Evolutionary conservation across 192 early-diverging fungal genomes (phyloP).

Genomic region (Podila minutissima): DNA sequence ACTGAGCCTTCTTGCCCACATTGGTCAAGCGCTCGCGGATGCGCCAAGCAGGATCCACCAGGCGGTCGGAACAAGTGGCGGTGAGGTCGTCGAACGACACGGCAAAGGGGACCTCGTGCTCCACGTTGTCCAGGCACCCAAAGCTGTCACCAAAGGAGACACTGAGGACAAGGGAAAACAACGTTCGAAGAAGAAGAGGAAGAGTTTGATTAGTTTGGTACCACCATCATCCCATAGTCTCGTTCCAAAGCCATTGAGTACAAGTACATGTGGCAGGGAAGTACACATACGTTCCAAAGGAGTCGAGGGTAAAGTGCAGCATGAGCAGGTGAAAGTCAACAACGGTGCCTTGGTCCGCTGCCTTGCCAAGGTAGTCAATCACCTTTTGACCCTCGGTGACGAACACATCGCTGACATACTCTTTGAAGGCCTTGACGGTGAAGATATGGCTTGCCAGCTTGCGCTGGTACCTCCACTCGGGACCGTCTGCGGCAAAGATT

Average conservation of each 20-base stretch:
- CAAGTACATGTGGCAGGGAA: background rate
- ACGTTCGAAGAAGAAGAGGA: no score
- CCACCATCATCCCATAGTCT: no score
- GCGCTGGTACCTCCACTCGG: constrained; percentile 27
- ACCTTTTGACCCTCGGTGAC: constrained; percentile 14
- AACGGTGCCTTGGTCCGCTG: constrained; percentile 20
- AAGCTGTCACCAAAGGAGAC: constrained; percentile 43
- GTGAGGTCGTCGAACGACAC: constrained; percentile 61
- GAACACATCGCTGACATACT: constrained; percentile 33
- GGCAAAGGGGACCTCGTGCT: constrained; percentile 51
- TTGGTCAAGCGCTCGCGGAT: constrained; percentile 36
- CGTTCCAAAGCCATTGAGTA: background rate
- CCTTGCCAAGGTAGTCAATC: constrained; percentile 17
- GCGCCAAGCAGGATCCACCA: constrained; percentile 40
- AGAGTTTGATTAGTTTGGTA: no score
- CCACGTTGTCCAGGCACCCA: constrained; percentile 28
- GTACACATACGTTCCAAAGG: constrained; percentile 29
- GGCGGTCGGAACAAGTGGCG: constrained; percentile 19
- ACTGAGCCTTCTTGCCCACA: constrained; percentile 5
- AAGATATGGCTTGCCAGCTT: constrained; percentile 28
- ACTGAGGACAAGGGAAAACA: background rate
- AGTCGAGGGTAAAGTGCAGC: constrained; percentile 53
- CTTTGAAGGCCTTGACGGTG: constrained; percentile 31
- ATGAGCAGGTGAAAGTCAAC: constrained; percentile 57
- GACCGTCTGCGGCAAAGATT: constrained; percentile 20